phyloP scores from a whole-genome alignment of 192 early-diverging fungal species.

The Gigaspora rosea region DNA sequence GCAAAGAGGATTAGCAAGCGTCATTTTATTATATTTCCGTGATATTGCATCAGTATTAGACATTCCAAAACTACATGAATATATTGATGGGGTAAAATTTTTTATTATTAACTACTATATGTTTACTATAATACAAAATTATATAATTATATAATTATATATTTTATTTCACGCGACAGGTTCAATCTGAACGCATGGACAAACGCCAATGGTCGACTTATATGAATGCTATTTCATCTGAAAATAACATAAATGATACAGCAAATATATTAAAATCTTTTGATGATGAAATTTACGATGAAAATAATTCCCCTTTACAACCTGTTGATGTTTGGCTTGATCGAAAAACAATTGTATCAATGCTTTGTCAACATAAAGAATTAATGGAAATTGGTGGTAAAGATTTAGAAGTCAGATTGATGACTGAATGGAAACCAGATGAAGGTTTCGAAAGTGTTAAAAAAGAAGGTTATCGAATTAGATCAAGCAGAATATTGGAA shows the following conservation, averaged over 20 bases:
- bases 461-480: not conserved
- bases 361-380: conserved; percentile 20
- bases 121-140: not conserved
- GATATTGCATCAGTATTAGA: conserved; percentile 20
- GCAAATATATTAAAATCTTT: not conserved
- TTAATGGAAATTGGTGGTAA: not conserved
- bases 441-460: conserved; percentile 27
- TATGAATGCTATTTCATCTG: conserved; percentile 3
- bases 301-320: conserved; percentile 9
- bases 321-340: conserved; percentile 31
- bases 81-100: conserved; percentile 4
- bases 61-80: conserved; percentile 23
- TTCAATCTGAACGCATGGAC: conserved; percentile 18
- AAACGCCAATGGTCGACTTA: conserved; percentile 27
- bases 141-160: not conserved
- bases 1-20: conserved; percentile 23
- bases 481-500: conserved; percentile 3
- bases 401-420: conserved; percentile 21
- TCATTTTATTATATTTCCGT: conserved; percentile 20
- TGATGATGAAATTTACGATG: conserved; percentile 6
- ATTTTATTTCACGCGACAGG: not conserved
- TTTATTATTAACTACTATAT: not conserved
- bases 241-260: conserved; percentile 7
- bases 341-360: conserved; percentile 18
- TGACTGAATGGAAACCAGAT: conserved; percentile 30